Conservation (phyloP, 805 yeast species). For the Komagataella kurtzmanii region DNA sequence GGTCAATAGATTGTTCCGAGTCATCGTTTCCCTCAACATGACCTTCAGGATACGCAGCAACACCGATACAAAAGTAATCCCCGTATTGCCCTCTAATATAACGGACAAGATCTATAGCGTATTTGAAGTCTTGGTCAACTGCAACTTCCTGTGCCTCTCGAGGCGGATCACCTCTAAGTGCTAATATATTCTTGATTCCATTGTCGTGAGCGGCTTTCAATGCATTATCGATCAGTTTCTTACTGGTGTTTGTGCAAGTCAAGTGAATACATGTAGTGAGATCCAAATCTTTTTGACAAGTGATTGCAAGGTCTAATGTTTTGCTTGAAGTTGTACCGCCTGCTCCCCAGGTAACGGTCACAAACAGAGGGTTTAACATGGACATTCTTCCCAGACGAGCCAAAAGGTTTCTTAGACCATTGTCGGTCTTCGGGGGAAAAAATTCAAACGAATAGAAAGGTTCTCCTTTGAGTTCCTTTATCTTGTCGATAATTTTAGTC, state of each 20-base stretch:
- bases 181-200: conserved; percentile 85
- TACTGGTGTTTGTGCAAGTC: conserved; percentile 91
- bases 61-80: conserved; percentile 85
- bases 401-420: conserved; percentile 71
- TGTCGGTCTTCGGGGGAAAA: conserved; percentile 93
- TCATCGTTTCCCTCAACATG: conserved; percentile 79
- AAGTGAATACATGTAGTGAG: conserved; percentile 89
- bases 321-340: conserved; percentile 90
- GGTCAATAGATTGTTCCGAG: conserved; percentile 45
- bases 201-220: conserved; percentile 50
- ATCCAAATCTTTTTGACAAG: conserved; percentile 62
- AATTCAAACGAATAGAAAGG: conserved; percentile 79
- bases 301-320: conserved; percentile 69
- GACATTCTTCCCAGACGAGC: conserved; percentile 86
- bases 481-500: conserved; percentile 34
- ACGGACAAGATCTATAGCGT: conserved; percentile 77
- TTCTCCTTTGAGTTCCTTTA: conserved; percentile 30
- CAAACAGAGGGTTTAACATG: conserved; percentile 75
- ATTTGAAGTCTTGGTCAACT: conserved; percentile 38
- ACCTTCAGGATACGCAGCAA: conserved; percentile 97
- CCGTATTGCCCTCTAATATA: conserved; percentile 64
- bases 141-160: conserved; percentile 56
- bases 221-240: conserved; percentile 65
- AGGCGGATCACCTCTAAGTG: conserved; percentile 94
- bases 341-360: conserved; percentile 97